Conservation (phyloP, 2,329 filamentous ascomycete genomes). For the Metarhizium humberi region DNA sequence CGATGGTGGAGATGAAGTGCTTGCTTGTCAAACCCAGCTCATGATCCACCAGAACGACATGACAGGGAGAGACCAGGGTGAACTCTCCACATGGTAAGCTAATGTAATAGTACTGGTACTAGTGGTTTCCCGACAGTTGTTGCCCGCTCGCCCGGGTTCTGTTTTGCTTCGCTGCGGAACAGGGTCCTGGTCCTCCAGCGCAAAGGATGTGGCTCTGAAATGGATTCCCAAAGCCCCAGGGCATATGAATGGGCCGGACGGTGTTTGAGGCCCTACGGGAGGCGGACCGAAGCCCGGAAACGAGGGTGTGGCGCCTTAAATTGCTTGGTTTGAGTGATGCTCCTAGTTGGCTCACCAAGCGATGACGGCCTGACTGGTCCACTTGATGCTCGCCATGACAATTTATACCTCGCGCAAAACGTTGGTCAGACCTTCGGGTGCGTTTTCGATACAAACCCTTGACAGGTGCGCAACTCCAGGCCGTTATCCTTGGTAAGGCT, state of each 20-base stretch:
- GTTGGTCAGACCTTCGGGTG: background rate
- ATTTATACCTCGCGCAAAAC: background rate
- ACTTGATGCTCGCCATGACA: background rate
- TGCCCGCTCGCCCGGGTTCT: too few species aligned
- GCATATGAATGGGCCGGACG: background rate
- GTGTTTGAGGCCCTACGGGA: background rate
- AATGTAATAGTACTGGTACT: too few species aligned
- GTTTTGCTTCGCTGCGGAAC: background rate
- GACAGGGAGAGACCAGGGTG: background rate
- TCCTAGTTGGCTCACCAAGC: background rate
- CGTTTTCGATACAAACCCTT: background rate
- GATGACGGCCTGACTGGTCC: background rate
- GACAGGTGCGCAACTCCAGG: background rate
- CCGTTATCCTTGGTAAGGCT: background rate
- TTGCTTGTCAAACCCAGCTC: conserved; percentile 1
- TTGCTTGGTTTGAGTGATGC: background rate
- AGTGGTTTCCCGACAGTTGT: background rate
- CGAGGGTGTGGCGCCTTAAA: conserved; percentile 2
- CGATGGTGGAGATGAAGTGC: background rate
- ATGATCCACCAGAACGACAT: background rate
- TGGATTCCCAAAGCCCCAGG: background rate
- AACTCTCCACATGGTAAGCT: background rate
- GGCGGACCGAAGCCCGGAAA: conserved; percentile 2
- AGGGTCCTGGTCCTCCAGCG: background rate
- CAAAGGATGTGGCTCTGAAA: background rate